These are phyloP conservation scores for Colletotrichum plurivorum DNA, from an alignment of 2,329 filamentous ascomycete species.

Conservation along the genomic window DNA sequence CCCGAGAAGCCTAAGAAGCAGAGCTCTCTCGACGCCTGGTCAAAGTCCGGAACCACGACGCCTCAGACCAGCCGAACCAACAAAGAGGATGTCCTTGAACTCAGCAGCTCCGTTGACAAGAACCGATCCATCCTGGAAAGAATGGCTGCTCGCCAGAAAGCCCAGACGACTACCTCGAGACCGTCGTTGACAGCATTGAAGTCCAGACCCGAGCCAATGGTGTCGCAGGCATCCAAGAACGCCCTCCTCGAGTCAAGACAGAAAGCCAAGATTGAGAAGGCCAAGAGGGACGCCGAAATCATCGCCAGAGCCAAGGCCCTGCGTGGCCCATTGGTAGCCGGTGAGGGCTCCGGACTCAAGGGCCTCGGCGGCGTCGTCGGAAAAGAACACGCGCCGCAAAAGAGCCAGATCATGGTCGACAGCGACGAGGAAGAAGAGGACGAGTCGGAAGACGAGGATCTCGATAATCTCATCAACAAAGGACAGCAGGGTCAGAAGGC, in stretches of 20 bases:
- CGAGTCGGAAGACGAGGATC: constrained; percentile 69
- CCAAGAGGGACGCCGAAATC: constrained; percentile 78
- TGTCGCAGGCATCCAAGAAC: constrained; percentile 32
- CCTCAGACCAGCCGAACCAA: constrained; percentile 52
- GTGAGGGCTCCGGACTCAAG: constrained; percentile 84
- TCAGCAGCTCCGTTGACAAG: constrained; percentile 63
- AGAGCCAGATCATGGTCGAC: constrained; percentile 92
- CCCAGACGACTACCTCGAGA: constrained; percentile 30
- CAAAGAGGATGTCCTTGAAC: constrained; percentile 62
- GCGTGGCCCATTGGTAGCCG: constrained; percentile 69
- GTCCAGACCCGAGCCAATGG: constrained; percentile 31
- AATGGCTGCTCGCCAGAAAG: constrained; percentile 55
- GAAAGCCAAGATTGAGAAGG: constrained; percentile 72
- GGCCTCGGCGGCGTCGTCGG: constrained; percentile 79
- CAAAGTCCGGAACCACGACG: constrained; percentile 60
- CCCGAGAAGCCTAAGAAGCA: constrained; percentile 66
- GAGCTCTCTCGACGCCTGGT: constrained; percentile 73
- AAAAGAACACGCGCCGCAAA: constrained; percentile 82
- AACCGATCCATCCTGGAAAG: constrained; percentile 60
- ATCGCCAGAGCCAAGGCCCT: constrained; percentile 79
- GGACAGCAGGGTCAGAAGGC: constrained; percentile 63
- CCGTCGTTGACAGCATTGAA: constrained; percentile 23
- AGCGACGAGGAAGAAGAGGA: constrained; percentile 76
- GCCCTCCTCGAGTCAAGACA: constrained; percentile 45
- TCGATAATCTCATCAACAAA: constrained; percentile 63